Percentiles rank a stretch among this genome's conserved stretches.
These are phyloP conservation scores for Epichloe gansuensis DNA, from an alignment of 2,329 filamentous ascomycete genomes.

Conservation along the genomic window DNA sequence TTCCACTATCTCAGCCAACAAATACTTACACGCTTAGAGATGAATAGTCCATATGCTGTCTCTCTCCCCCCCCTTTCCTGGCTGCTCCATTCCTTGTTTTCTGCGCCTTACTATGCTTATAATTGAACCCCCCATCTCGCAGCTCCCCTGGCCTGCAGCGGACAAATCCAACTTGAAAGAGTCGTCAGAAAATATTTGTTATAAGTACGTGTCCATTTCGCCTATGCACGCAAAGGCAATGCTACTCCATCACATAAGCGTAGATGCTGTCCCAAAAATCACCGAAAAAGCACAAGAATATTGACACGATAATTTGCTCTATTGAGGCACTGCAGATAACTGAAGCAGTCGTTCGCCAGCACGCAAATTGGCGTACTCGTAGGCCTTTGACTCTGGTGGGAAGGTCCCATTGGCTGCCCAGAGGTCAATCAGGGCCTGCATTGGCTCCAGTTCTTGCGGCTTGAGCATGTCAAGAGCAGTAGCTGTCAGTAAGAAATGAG, in stretches of 20 bases:
- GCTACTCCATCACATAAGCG: background rate
- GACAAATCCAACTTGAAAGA: background rate
- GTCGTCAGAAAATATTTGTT: background rate
- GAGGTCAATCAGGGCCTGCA: constrained; percentile 86
- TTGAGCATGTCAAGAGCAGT: constrained; percentile 74
- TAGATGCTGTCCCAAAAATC: background rate
- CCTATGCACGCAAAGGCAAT: constrained; percentile 2
- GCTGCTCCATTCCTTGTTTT: background rate
- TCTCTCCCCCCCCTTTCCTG: background rate
- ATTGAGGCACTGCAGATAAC: constrained; percentile 24
- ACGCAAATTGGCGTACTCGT: constrained; percentile 49
- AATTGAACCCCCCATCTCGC: constrained; percentile 1
- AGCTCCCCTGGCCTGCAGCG: constrained; percentile 4
- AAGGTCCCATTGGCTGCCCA: constrained; percentile 85
- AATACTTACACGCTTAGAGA: background rate
- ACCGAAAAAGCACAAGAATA: background rate
- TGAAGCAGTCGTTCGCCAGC: constrained; percentile 47
- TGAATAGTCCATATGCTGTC: background rate
- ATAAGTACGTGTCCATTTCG: background rate
- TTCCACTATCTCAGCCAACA: too few species aligned
- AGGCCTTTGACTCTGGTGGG: constrained; percentile 58
- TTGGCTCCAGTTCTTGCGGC: constrained; percentile 84
- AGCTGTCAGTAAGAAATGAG: constrained; percentile 69
- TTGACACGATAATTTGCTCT: constrained; percentile 2
- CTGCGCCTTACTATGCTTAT: constrained; percentile 2